phyloP scores from a whole-genome alignment of 495 filamentous ascomycete genomes.

The Neurospora discreta region DNA sequence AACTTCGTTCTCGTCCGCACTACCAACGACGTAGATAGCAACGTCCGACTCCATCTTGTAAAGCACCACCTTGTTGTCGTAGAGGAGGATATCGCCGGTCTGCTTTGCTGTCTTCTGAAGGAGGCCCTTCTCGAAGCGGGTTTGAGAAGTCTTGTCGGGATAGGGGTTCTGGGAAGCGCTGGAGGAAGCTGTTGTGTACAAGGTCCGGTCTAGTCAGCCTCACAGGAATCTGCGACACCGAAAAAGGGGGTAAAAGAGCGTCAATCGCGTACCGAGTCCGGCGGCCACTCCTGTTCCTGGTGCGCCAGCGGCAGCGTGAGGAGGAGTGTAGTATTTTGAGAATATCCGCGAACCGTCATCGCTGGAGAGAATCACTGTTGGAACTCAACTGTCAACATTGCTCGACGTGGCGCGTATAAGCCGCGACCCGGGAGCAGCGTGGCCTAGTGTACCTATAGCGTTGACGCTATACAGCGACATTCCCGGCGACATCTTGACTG shows the following conservation, averaged over 20 bases:
- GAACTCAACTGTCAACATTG: background rate
- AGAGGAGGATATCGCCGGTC: conserved; percentile 87
- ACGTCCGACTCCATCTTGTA: conserved; percentile 98
- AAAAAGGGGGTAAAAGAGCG: background rate
- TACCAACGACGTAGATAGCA: conserved; percentile 82
- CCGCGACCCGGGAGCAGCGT: background rate
- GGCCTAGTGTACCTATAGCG: conserved; percentile 55
- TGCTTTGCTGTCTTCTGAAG: conserved; percentile 95
- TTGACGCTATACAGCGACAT: conserved; percentile 89
- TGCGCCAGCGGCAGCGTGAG: conserved; percentile 57
- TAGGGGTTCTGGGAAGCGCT: conserved; percentile 54
- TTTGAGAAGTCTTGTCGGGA: conserved; percentile 82
- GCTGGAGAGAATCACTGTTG: conserved; percentile 49
- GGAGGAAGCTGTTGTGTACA: conserved; percentile 7
- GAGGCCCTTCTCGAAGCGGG: conserved; percentile 90
- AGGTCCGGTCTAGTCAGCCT: background rate
- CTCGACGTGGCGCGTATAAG: conserved; percentile 1
- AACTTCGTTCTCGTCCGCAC: conserved; percentile 91
- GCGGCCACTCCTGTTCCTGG: conserved; percentile 9
- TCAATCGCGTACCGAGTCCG: conserved; percentile 5
- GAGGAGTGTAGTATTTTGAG: conserved; percentile 87
- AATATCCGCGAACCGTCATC: conserved; percentile 86
- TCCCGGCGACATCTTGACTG: conserved; percentile 33
- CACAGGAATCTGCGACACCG: background rate
- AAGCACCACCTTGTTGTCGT: conserved; percentile 87